Percentiles rank a stretch among this genome's conserved stretches.
Conservation (phyloP, 2,329 filamentous ascomycete species). For the Dryadomyces sulphureus region DNA sequence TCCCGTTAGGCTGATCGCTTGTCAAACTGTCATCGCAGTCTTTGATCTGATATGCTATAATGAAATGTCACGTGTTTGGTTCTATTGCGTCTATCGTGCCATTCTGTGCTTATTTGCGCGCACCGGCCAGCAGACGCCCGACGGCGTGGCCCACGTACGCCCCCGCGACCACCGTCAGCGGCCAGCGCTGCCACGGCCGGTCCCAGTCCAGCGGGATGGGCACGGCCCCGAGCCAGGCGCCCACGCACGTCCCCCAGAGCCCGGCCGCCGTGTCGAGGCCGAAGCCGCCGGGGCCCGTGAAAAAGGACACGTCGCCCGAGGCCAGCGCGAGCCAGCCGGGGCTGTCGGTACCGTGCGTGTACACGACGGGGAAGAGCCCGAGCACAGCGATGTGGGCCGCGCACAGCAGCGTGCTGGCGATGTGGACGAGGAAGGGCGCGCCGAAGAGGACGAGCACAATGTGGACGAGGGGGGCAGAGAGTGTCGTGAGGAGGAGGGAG, state of each 20-base stretch:
- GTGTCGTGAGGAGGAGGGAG: slow-evolving; percentile 44
- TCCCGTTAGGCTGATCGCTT: not conserved
- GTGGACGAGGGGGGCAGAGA: slow-evolving; percentile 51
- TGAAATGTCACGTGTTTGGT: too few relatives aligned
- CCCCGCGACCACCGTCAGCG: slow-evolving; percentile 76
- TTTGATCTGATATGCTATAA: too few relatives aligned
- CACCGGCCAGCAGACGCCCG: slow-evolving; percentile 49
- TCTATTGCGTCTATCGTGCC: too few relatives aligned
- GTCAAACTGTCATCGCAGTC: too few relatives aligned
- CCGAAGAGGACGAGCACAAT: slow-evolving; percentile 72
- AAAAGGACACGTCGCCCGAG: slow-evolving; percentile 22
- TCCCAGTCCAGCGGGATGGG: slow-evolving; percentile 98
- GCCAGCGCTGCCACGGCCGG: slow-evolving; percentile 98
- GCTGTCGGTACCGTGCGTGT: slow-evolving; percentile 66
- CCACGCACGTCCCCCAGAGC: slow-evolving; percentile 60
- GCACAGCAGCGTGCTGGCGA: slow-evolving; percentile 62
- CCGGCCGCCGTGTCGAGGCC: slow-evolving; percentile 66
- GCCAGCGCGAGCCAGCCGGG: slow-evolving; percentile 55
- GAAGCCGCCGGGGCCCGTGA: not conserved
- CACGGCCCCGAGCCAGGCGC: slow-evolving; percentile 85
- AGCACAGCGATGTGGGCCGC: slow-evolving; percentile 72
- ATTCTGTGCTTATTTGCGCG: too few relatives aligned
- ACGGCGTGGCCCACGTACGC: slow-evolving; percentile 64
- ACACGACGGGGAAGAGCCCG: slow-evolving; percentile 65
- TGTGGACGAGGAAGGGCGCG: slow-evolving; percentile 73